Conservation (phyloP, 1,284 basidiomycete genomes). For the Microbotryum silenes-acaulis region DNA sequence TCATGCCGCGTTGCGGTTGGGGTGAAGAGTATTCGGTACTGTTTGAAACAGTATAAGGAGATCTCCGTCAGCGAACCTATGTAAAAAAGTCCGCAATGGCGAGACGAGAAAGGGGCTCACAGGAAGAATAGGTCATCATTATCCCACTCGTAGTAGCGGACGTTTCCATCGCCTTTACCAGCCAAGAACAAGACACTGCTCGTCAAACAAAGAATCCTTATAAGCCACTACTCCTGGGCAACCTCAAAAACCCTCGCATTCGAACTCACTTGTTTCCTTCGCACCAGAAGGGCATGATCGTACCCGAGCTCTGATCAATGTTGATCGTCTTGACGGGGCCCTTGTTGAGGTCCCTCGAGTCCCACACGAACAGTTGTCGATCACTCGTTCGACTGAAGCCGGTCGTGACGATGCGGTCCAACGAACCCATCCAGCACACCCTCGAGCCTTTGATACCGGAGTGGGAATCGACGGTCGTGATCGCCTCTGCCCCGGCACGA, state of each 20-base stretch:
- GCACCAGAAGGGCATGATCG: constrained; percentile 95
- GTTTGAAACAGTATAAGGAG: constrained; percentile 24
- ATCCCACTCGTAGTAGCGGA: constrained; percentile 93
- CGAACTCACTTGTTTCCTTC: constrained; percentile 61
- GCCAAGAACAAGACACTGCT: constrained; percentile 71
- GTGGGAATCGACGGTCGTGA: constrained; percentile 77
- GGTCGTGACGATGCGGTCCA: constrained; percentile 80
- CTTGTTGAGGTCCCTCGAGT: constrained; percentile 61
- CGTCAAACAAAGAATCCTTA: not conserved
- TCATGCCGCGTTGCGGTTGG: constrained; percentile 91
- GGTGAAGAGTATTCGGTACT: constrained; percentile 75
- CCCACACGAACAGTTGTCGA: constrained; percentile 81
- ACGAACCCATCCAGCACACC: constrained; percentile 83
- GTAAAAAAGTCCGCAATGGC: no score
- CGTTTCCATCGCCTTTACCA: constrained; percentile 73
- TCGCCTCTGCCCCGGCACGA: constrained; percentile 66
- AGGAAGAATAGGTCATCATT: constrained; percentile 71
- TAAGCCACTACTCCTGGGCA: not conserved
- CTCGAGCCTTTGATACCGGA: constrained; percentile 88
- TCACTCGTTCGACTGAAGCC: constrained; percentile 94
- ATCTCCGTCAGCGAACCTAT: not conserved
- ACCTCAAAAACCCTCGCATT: no score
- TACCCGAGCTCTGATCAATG: constrained; percentile 82
- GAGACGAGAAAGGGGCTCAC: not conserved
- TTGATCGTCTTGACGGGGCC: constrained; percentile 58